phyloP scores from a whole-genome alignment of 805 yeast species.

The Saturnispora saitoi region DNA sequence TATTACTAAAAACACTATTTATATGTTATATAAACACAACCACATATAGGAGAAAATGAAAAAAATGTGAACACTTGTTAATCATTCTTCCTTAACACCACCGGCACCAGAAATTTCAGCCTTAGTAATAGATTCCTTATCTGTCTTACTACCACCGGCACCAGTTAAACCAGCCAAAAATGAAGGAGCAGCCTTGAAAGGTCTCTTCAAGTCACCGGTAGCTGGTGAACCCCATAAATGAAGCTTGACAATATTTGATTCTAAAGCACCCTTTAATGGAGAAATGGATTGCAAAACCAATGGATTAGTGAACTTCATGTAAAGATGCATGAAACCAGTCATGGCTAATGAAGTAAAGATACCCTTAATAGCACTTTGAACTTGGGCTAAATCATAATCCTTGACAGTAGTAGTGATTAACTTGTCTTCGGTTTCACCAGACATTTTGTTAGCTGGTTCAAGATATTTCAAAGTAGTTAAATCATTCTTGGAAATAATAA shows the following conservation, averaged over 20 bases:
- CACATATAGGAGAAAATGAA: neutral
- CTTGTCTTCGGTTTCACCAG: slow-evolving; percentile 64
- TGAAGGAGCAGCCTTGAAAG: slow-evolving; percentile 76
- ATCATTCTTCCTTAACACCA: slow-evolving; percentile 80
- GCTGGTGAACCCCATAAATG: slow-evolving; percentile 81
- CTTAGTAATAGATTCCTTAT: slow-evolving; percentile 74
- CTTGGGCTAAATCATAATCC: slow-evolving; percentile 89
- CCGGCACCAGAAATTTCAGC: slow-evolving; percentile 83
- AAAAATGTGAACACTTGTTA: neutral
- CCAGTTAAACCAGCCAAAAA: slow-evolving; percentile 50
- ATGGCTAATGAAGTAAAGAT: slow-evolving; percentile 84
- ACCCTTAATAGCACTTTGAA: slow-evolving; percentile 70
- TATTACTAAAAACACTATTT: neutral
- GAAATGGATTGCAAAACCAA: slow-evolving; percentile 89
- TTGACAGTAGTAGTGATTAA: slow-evolving; percentile 85
- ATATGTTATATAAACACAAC: neutral
- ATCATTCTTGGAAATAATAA: slow-evolving; percentile 71
- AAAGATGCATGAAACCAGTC: slow-evolving; percentile 97
- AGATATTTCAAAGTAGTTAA: slow-evolving; percentile 87
- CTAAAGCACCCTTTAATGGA: slow-evolving; percentile 83
- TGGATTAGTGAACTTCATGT: slow-evolving; percentile 96
- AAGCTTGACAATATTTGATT: slow-evolving; percentile 83
- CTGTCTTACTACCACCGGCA: slow-evolving; percentile 55
- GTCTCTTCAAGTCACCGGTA: slow-evolving; percentile 88
- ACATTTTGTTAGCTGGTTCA: slow-evolving; percentile 71